Percentiles rank a stretch among this genome's conserved stretches.
phyloP scores from a whole-genome alignment of 148 eudicot species.

The Persicaria maculosa region DNA sequence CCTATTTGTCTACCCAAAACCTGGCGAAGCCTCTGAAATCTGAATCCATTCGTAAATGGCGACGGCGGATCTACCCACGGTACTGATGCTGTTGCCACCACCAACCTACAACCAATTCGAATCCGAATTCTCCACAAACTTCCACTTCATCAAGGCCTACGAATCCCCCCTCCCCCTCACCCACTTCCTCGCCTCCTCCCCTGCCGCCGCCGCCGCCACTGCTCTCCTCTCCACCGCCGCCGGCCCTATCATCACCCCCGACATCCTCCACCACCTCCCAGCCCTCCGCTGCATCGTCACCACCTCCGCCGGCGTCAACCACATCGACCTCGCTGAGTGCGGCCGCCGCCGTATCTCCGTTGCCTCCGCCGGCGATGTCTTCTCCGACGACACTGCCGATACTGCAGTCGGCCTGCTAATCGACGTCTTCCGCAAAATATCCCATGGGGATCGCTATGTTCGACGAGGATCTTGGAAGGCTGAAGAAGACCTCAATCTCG shows the following conservation, averaged over 20 bases:
- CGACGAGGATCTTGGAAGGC: constrained; percentile 47
- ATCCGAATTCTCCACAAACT: too few relatives aligned
- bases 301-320: constrained; percentile 45
- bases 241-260: constrained; percentile 26
- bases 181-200: constrained; percentile 20
- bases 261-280: constrained; percentile 35
- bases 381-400: constrained; percentile 65
- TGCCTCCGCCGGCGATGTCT: constrained; percentile 53
- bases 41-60: too few relatives aligned
- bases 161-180: constrained; percentile 24
- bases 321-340: constrained; percentile 56
- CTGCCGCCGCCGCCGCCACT: constrained; percentile 24
- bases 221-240: constrained; percentile 40
- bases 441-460: constrained; percentile 41
- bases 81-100: too few relatives aligned
- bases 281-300: constrained; percentile 39
- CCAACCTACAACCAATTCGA: too few relatives aligned
- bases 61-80: too few relatives aligned
- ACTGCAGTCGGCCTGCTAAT: constrained; percentile 51
- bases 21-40: too few relatives aligned
- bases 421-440: constrained; percentile 52
- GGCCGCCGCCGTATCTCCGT: constrained; percentile 48
- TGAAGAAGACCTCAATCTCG: constrained; percentile 12
- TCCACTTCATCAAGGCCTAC: too few relatives aligned
- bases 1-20: too few relatives aligned